Evolutionary conservation across 2,329 filamentous ascomycete genomes (phyloP), one percentile per base, ranked within the genome.

Genomic region (Cladorrhinum sp.): DNA sequence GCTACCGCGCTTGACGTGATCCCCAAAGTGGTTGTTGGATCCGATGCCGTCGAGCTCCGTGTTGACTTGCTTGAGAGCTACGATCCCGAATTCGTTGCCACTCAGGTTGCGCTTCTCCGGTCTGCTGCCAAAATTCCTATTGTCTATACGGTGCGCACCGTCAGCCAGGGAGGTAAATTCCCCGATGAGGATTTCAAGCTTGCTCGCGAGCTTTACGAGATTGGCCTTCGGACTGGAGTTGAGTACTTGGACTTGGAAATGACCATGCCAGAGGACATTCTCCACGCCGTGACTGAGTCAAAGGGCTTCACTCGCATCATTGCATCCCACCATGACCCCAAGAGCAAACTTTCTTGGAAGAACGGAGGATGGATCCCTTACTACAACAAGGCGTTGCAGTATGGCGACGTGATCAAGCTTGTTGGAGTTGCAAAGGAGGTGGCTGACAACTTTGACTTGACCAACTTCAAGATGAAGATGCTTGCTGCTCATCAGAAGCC

Each of bases 241-340:
- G 95, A 99, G 72, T 99, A 96, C 71, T 82, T 99, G 23, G 95
- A 99, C 72, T 78, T 98, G 7, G 95, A 99, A 74, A 90, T 98
- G 75, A 90, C 91, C 0, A 89, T 93, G 74, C 89, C 92, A 0
- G 86, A 91, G 55, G 78, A 86, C n/a, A 79, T 96, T 32, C 81
- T 97, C 27, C 83, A 88, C 50, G 78, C 83, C 13, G 81, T 96
- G 3, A 81, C 84, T 0, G 84, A 88, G 58, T 74, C 75, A 5
- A 89, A 91, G 72, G 87, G 88, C 2, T 81, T 84, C 65, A 92
- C 91, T 1, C 89, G 87, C 63, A 90, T 99, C 70, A 96, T 99
- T 68, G 92, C 93, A 8, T 99, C 95, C 0, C 93, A 99, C 73
- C 95, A 99, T 73, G 95, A 99, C 72, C 91, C 92, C 0, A 77